phyloP scores from a whole-genome alignment of 2,329 filamentous ascomycete genomes.

The Pseudocercospora pini-densiflorae region DNA sequence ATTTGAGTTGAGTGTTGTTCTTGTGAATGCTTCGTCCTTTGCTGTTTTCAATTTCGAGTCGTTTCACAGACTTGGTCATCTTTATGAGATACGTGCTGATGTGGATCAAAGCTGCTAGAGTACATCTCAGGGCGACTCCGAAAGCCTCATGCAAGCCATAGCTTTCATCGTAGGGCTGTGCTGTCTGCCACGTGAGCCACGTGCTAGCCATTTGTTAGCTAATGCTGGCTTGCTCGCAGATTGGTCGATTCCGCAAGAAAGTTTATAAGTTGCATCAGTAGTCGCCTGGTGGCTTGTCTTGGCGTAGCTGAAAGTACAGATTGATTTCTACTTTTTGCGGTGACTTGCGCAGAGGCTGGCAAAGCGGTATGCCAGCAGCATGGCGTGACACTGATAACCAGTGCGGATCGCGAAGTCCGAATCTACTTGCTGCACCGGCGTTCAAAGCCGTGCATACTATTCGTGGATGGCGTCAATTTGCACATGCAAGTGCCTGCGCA shows the following conservation, averaged over 20 bases:
- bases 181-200: conserved; percentile 1
- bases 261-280: not conserved
- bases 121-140: not conserved
- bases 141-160: conserved; percentile 7
- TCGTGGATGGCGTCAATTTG: not conserved
- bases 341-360: conserved; percentile 3
- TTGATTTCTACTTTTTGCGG: not conserved
- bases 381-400: not conserved
- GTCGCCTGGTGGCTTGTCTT: conserved; percentile 2
- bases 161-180: not conserved
- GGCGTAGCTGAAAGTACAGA: conserved; percentile 1
- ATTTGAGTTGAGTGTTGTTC: not conserved
- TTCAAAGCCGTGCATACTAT: not conserved
- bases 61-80: not conserved
- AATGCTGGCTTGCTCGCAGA: not conserved
- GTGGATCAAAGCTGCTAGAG: not conserved
- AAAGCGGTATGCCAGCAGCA: not conserved
- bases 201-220: not conserved
- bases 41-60: not conserved
- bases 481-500: not conserved
- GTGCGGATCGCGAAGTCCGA: not conserved
- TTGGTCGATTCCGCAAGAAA: not conserved
- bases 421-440: not conserved
- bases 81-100: not conserved
- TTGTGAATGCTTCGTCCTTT: not conserved